Conservation (phyloP, 2,329 filamentous ascomycete genomes). For the Colletotrichum sublineola region DNA sequence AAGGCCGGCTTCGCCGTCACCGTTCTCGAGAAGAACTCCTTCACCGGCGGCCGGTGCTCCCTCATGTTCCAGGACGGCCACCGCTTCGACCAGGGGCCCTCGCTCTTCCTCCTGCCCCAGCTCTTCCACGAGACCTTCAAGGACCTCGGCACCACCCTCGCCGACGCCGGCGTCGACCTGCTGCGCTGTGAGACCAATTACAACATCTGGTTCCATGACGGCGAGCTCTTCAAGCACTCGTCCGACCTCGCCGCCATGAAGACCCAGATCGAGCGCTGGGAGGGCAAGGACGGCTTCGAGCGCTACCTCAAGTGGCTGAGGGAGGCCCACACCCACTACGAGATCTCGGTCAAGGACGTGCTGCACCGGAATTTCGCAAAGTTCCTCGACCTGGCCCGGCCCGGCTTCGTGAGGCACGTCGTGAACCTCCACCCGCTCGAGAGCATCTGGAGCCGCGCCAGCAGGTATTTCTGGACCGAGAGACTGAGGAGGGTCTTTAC, state of each 20-base stretch:
- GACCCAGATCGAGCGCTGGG: constrained; percentile 77
- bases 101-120: constrained; percentile 77
- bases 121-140: constrained; percentile 78
- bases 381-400: constrained; percentile 68
- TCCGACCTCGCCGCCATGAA: constrained; percentile 81
- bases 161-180: constrained; percentile 75
- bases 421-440: constrained; percentile 77
- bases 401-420: constrained; percentile 70
- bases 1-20: constrained; percentile 80
- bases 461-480: constrained; percentile 78
- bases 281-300: constrained; percentile 78
- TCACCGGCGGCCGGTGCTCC: constrained; percentile 79
- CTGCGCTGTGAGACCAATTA: constrained; percentile 83
- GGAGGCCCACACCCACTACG: constrained; percentile 79
- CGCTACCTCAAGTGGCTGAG: constrained; percentile 76
- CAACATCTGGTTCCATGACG: constrained; percentile 79
- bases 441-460: constrained; percentile 75
- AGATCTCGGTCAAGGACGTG: constrained; percentile 75
- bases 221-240: constrained; percentile 72
- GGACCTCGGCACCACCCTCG: constrained; percentile 76
- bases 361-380: constrained; percentile 76
- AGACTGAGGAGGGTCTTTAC: constrained; percentile 78
- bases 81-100: constrained; percentile 83
- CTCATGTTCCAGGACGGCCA: constrained; percentile 72
- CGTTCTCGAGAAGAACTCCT: constrained; percentile 82